These are phyloP conservation scores for Oligophagozyma castellii DNA, from an alignment of 1,139 yeast species.

Conservation along the genomic window DNA sequence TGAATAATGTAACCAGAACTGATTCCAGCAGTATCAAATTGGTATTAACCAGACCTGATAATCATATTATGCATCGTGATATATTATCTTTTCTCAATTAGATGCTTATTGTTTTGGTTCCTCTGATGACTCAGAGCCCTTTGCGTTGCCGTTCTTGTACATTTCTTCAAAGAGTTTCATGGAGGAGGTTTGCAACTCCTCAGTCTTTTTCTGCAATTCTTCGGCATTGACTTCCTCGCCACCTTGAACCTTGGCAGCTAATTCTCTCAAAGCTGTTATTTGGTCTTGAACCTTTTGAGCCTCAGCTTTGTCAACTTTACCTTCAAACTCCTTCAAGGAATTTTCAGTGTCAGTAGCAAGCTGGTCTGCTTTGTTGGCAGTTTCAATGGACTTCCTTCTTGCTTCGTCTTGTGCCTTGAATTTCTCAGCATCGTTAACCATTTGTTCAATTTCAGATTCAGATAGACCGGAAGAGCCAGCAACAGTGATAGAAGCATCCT, in stretches of 20 bases:
- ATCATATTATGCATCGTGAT: not conserved
- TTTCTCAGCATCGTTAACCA: conserved; percentile 97
- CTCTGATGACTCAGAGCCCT: not conserved
- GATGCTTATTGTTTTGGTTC: conserved; percentile 25
- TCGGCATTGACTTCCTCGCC: conserved; percentile 73
- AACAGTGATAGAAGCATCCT: conserved; percentile 97
- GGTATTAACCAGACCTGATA: not conserved
- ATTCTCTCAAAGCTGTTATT: conserved; percentile 71
- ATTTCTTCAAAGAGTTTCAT: conserved; percentile 91
- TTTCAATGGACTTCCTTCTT: conserved; percentile 85
- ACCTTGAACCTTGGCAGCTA: conserved; percentile 85
- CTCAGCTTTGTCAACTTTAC: conserved; percentile 80
- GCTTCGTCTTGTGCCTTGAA: conserved; percentile 95
- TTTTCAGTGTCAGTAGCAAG: conserved; percentile 92
- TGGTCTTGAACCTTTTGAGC: conserved; percentile 57
- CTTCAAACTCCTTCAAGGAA: conserved; percentile 89
- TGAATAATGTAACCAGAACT: too few species aligned
- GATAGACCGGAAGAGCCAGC: conserved; percentile 98
- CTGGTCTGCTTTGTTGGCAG: conserved; percentile 95
- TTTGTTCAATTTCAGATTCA: conserved; percentile 92
- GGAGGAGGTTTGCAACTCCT: conserved; percentile 53
- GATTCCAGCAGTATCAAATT: not conserved
- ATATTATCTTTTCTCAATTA: not conserved
- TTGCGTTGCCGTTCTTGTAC: conserved; percentile 50
- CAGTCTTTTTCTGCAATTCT: conserved; percentile 61